These are phyloP conservation scores for Coleophoma cylindrospora DNA, from an alignment of 2,329 filamentous ascomycete genomes.

Conservation along the genomic window DNA sequence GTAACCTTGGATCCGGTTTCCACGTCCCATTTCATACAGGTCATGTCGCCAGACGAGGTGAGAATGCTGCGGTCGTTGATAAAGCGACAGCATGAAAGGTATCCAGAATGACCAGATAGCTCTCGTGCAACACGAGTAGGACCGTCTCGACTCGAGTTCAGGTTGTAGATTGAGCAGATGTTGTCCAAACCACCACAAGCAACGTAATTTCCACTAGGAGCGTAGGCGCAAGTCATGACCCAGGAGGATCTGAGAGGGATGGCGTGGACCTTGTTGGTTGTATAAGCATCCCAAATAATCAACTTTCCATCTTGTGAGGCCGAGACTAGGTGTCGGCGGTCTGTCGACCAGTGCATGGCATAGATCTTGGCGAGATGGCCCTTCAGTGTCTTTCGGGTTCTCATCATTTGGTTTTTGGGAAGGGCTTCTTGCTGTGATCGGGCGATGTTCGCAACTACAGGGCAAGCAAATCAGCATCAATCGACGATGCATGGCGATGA, in stretches of 20 bases:
- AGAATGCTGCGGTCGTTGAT: conserved; percentile 98
- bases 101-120: conserved; percentile 93
- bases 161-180: conserved; percentile 99
- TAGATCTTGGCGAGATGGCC: conserved; percentile 99
- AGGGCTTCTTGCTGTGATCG: conserved; percentile 89
- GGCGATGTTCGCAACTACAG: conserved; percentile 82
- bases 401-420: conserved; percentile 89
- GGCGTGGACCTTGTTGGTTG: conserved; percentile 98
- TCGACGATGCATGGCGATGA: neutral
- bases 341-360: conserved; percentile 99
- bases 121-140: conserved; percentile 94
- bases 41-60: conserved; percentile 98
- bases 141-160: conserved; percentile 91
- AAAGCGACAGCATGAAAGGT: conserved; percentile 96
- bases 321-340: conserved; percentile 92
- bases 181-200: conserved; percentile 98
- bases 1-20: conserved; percentile 96
- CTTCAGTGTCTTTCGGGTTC: conserved; percentile 93
- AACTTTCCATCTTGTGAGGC: conserved; percentile 98
- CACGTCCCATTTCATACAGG: conserved; percentile 99
- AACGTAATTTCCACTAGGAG: conserved; percentile 96
- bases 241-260: conserved; percentile 96
- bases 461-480: conserved; percentile 2
- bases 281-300: conserved; percentile 99
- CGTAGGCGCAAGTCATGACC: conserved; percentile 99